Percentiles rank a stretch among this genome's conserved stretches.
Evolutionary conservation across 345 rosid genomes (phyloP).

Genomic region (Salix caprea): DNA sequence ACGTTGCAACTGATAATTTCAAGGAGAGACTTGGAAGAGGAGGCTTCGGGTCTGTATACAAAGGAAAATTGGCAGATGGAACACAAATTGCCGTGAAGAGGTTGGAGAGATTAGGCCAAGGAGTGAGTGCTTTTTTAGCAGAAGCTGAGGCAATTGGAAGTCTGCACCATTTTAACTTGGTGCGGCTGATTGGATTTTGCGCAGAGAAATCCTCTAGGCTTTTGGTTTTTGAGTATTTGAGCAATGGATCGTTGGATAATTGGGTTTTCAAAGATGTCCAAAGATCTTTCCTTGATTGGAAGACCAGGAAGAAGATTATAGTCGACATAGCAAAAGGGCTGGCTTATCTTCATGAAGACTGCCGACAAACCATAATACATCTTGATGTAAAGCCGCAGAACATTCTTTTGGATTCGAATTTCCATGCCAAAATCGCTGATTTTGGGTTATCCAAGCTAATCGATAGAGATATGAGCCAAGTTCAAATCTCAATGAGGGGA

Average conservation of each 20-base stretch:
- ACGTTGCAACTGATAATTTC: slow-evolving; percentile 45
- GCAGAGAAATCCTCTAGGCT: slow-evolving; percentile 2
- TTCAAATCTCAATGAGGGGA: slow-evolving; percentile 7
- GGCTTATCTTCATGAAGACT: slow-evolving; percentile 12
- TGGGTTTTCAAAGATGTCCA: neutral
- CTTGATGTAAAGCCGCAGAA: slow-evolving; percentile 14
- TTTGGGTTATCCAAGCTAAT: slow-evolving; percentile 12
- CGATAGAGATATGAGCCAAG: neutral
- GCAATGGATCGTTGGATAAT: slow-evolving; percentile 14
- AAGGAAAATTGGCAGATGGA: no score
- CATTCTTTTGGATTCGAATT: neutral
- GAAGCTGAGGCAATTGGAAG: slow-evolving; percentile 66
- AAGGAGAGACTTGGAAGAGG: no score
- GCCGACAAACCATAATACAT: slow-evolving; percentile 6
- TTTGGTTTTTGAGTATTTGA: slow-evolving; percentile 14
- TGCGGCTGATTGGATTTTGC: slow-evolving; percentile 6
- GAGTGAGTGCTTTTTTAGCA: slow-evolving; percentile 57
- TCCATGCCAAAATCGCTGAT: slow-evolving; percentile 13
- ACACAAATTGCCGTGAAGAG: no score
- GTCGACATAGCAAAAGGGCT: neutral
- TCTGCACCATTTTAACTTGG: slow-evolving; percentile 61
- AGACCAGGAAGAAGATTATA: slow-evolving; percentile 4
- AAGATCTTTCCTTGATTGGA: neutral
- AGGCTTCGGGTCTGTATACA: no score
- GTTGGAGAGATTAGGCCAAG: no score